A percentile compares a stretch with the other conserved stretches of the same genome.
These are phyloP conservation scores for Fusarium agapanthi DNA, from an alignment of 2,329 filamentous ascomycete genomes.

Conservation along the genomic window DNA sequence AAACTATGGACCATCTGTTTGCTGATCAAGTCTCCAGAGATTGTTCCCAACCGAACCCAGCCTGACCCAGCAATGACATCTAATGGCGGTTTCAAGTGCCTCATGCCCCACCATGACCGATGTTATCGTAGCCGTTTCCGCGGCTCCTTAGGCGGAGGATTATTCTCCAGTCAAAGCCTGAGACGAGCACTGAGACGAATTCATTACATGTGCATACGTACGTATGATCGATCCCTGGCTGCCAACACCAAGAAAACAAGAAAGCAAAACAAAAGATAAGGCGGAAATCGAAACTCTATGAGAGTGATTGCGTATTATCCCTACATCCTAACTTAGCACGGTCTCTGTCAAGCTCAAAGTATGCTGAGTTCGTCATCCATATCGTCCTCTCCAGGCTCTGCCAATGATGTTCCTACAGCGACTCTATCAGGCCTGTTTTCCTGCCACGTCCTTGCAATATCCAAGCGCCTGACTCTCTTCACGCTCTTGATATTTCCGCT, in stretches of 20 bases:
- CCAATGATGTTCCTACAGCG: conserved; percentile 15
- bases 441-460: conserved; percentile 13
- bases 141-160: conserved; percentile 24
- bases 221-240: conserved; percentile 4
- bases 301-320: background rate
- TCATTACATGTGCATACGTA: conserved; percentile 4
- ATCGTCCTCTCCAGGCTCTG: conserved; percentile 3
- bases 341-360: conserved; percentile 3
- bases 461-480: conserved; percentile 30
- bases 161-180: conserved; percentile 22
- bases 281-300: background rate
- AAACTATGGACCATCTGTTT: conserved; percentile 9
- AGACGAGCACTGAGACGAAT: conserved; percentile 28
- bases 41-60: conserved; percentile 2
- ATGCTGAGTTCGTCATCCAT: conserved; percentile 32
- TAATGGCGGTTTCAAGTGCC: conserved; percentile 41
- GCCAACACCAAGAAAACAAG: background rate
- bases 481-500: conserved; percentile 1
- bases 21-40: conserved; percentile 8
- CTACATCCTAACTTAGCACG: background rate
- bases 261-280: background rate
- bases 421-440: conserved; percentile 12
- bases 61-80: conserved; percentile 15
- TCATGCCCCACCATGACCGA: conserved; percentile 30
- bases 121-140: conserved; percentile 22